A percentile compares a stretch with the other conserved stretches of the same genome.
These are phyloP conservation scores for Dioscorea alata DNA, from an alignment of 106 monocot genomes.

Conservation along the genomic window DNA sequence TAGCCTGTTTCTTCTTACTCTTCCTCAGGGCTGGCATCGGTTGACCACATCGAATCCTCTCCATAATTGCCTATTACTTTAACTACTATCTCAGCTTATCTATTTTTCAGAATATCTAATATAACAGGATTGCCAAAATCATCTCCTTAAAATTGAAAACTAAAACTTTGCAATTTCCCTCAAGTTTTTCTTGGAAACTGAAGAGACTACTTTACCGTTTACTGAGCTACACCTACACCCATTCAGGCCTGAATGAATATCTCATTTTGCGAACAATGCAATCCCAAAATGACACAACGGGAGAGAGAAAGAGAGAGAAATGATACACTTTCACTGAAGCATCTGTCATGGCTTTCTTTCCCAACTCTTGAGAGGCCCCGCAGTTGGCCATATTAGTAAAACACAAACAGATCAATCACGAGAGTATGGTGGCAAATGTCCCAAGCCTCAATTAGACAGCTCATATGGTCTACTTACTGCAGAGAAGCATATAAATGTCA, in stretches of 20 bases:
- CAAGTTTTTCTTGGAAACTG: too few relatives aligned
- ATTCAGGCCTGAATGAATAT: conserved; percentile 89
- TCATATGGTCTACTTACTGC: conserved; percentile 38
- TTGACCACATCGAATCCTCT: conserved; percentile 43
- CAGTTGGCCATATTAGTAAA: conserved; percentile 33
- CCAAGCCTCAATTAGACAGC: conserved; percentile 18
- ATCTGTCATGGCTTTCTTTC: conserved; percentile 34
- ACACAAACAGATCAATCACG: conserved; percentile 5
- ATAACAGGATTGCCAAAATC: too few relatives aligned
- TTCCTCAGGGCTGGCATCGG: conserved; percentile 35
- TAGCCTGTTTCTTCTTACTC: conserved; percentile 75
- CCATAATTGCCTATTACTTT: conserved; percentile 31
- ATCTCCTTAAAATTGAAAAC: too few relatives aligned
- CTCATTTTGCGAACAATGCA: conserved; percentile 89
- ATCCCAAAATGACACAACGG: conserved; percentile 78
- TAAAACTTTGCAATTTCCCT: too few relatives aligned
- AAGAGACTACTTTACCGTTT: background rate
- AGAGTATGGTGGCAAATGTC: conserved; percentile 3
- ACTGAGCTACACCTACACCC: conserved; percentile 53
- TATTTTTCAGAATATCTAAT: too few relatives aligned
- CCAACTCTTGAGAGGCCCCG: conserved; percentile 17
- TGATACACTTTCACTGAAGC: conserved; percentile 35
- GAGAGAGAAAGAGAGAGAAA: conserved; percentile 65
- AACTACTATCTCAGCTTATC: too few relatives aligned
- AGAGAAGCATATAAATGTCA: conserved; percentile 4